Evolutionary conservation across 345 rosid genomes (phyloP).

Genomic region (Populus euphratica): DNA sequence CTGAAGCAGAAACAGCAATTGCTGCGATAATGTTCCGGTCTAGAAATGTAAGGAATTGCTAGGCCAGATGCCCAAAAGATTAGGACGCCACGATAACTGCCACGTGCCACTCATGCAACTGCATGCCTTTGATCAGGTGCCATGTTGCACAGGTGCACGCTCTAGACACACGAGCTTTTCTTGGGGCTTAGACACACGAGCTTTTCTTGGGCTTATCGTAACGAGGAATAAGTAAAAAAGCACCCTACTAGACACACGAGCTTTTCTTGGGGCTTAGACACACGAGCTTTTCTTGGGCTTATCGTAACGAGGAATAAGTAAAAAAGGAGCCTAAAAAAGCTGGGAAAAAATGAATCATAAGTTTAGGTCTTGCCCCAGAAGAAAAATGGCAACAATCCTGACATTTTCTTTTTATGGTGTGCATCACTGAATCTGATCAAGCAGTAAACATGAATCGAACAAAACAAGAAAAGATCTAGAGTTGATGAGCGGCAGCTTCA

Average conservation of each 20-base stretch:
- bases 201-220: no score
- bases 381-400: not conserved
- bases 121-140: not conserved
- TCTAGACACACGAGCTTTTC: not conserved
- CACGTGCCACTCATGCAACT: slow-evolving; percentile 15
- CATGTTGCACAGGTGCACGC: slow-evolving; percentile 9
- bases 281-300: not conserved
- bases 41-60: not conserved
- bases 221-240: no score
- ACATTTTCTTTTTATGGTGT: not conserved
- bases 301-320: no score
- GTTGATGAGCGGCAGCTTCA: no score
- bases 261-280: not conserved
- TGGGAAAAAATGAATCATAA: no score
- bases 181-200: no score
- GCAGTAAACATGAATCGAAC: not conserved
- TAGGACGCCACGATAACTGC: slow-evolving; percentile 1
- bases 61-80: not conserved
- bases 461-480: no score
- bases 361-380: no score
- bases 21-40: not conserved
- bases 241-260: not conserved
- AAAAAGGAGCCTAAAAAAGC: not conserved
- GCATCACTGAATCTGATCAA: not conserved
- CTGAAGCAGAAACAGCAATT: not conserved